These are phyloP conservation scores for Leishmania tropica DNA, from an alignment of 208 protist species.

Conservation along the genomic window DNA sequence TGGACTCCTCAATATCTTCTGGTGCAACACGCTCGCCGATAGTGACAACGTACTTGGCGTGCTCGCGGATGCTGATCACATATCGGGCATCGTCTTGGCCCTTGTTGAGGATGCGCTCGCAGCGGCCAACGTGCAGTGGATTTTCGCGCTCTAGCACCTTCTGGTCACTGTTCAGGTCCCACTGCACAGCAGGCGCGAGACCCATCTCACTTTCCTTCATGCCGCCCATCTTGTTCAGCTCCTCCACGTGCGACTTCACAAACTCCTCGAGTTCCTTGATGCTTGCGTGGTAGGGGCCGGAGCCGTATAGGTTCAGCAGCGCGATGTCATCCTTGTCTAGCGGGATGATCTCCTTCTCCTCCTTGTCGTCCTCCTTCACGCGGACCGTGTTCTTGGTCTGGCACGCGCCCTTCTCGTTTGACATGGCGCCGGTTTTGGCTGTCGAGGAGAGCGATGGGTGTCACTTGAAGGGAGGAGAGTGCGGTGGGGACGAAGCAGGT, in stretches of 20 bases:
- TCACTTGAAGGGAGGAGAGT: not conserved
- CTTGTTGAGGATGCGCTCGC: slow-evolving; percentile 99
- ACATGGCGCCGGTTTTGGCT: slow-evolving; percentile 40
- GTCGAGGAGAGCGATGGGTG: not conserved
- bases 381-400: slow-evolving; percentile 80
- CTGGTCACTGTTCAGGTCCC: slow-evolving; percentile 99
- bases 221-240: slow-evolving; percentile 96
- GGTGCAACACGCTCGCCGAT: slow-evolving; percentile 98
- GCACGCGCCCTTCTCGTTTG: slow-evolving; percentile 86
- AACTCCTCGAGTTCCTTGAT: slow-evolving; percentile 98
- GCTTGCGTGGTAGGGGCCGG: slow-evolving; percentile 95
- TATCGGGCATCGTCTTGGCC: slow-evolving; percentile 95
- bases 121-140: slow-evolving; percentile 98
- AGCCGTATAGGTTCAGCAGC: slow-evolving; percentile 98
- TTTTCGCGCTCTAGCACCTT: slow-evolving; percentile 97
- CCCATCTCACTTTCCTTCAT: slow-evolving; percentile 99
- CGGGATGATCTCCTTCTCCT: slow-evolving; percentile 92
- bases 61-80: slow-evolving; percentile 98
- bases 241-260: slow-evolving; percentile 95
- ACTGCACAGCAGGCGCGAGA: slow-evolving; percentile 97
- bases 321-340: slow-evolving; percentile 99
- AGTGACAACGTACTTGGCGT: slow-evolving; percentile 99
- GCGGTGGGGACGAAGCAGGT: not conserved
- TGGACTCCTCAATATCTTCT: slow-evolving; percentile 99
- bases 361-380: slow-evolving; percentile 73